These are phyloP conservation scores for Dunaliella sp. DNA, from an alignment of 139 green algal genomes.

Conservation along the genomic window DNA sequence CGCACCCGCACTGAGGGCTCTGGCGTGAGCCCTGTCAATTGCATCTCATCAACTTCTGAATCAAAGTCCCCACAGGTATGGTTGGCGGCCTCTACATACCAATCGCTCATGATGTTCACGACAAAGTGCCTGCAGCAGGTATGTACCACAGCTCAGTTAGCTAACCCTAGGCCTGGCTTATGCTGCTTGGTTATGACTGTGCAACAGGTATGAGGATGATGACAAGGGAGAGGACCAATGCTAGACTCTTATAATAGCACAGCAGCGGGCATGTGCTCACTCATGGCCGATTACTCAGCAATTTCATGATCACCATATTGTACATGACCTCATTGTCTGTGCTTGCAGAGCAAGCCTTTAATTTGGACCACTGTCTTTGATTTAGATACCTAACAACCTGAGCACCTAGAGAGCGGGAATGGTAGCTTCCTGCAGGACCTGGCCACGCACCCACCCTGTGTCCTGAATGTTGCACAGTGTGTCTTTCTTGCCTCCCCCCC, in stretches of 20 bases:
- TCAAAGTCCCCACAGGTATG: conserved; percentile 84
- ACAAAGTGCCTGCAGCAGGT: conserved; percentile 87
- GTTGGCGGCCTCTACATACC: conserved; percentile 95
- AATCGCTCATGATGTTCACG: conserved; percentile 93
- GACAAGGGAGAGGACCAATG: no score
- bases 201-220: no score
- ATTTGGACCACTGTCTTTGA: neutral
- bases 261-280: no score
- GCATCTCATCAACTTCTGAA: conserved; percentile 80
- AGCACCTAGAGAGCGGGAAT: neutral
- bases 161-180: no score
- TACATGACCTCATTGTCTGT: neutral
- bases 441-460: conserved; percentile 52
- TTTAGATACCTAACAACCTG: neutral
- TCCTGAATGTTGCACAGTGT: conserved; percentile 86
- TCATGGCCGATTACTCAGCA: no score
- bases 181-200: no score
- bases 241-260: no score
- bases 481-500: conserved; percentile 76
- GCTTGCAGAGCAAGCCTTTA: neutral
- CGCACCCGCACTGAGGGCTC: conserved; percentile 57
- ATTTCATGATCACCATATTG: neutral
- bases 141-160: no score
- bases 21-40: conserved; percentile 71
- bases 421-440: neutral